phyloP scores from a whole-genome alignment of 75 land plant species.

The Larix kaempferi region DNA sequence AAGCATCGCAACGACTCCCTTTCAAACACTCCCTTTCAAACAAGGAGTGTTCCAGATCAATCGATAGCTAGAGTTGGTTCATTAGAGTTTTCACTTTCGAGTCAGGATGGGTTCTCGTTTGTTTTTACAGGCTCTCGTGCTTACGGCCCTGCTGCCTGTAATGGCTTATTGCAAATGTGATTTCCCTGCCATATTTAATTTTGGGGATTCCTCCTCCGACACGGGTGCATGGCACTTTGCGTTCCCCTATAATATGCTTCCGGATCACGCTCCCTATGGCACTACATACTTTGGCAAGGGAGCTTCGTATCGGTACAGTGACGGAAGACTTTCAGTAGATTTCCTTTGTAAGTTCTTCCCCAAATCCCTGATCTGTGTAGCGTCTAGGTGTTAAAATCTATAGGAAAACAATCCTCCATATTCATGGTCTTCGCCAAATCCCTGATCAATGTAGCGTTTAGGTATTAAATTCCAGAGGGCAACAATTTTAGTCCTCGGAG shows the following conservation, averaged over 20 bases:
- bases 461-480: not conserved
- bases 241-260: conserved; percentile 14
- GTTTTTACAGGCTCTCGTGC: not conserved
- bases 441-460: not conserved
- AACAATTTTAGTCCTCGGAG: not conserved
- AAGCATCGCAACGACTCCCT: no score
- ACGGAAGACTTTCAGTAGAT: conserved; percentile 21
- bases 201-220: conserved; percentile 27
- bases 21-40: no score
- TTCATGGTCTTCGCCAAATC: not conserved
- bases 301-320: conserved; percentile 14
- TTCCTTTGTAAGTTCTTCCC: conserved; percentile 5
- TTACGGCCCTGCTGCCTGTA: not conserved
- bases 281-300: conserved; percentile 10
- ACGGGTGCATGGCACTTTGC: conserved; percentile 20
- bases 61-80: no score
- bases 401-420: not conserved
- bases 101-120: not conserved
- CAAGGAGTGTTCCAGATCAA: no score
- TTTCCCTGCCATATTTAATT: conserved; percentile 24
- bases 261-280: conserved; percentile 24
- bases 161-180: not conserved
- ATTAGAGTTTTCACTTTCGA: no score
- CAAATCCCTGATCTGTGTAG: no score
- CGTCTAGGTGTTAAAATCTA: no score